Conservation (phyloP, 108 stramenopile species). For the Cylindrotheca fusiformis region DNA sequence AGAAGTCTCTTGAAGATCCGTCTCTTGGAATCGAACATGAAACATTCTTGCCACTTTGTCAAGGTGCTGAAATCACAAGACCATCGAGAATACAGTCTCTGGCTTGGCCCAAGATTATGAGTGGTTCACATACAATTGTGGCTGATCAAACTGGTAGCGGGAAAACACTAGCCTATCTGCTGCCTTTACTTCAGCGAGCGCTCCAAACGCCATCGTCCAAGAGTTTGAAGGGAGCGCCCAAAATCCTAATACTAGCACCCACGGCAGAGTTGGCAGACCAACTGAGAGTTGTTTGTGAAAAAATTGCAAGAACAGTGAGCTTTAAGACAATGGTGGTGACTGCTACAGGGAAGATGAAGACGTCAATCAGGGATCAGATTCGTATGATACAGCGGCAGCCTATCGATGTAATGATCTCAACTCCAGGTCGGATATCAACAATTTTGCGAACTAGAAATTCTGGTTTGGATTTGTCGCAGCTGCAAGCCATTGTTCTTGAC, state of each 20-base stretch:
- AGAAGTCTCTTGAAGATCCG: slow-evolving; percentile 63
- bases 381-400: slow-evolving; percentile 59
- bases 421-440: slow-evolving; percentile 87
- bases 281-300: slow-evolving; percentile 57
- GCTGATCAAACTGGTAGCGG: slow-evolving; percentile 96
- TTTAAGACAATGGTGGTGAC: slow-evolving; percentile 68
- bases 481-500: slow-evolving; percentile 81
- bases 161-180: slow-evolving; percentile 86
- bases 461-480: slow-evolving; percentile 54
- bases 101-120: slow-evolving; percentile 68
- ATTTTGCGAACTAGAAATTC: slow-evolving; percentile 78
- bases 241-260: slow-evolving; percentile 76
- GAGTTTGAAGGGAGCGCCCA: slow-evolving; percentile 46
- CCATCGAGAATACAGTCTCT: slow-evolving; percentile 81
- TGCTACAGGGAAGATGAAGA: slow-evolving; percentile 56
- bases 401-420: slow-evolving; percentile 86
- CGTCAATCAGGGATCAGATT: slow-evolving; percentile 83
- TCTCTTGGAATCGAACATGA: slow-evolving; percentile 34
- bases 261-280: slow-evolving; percentile 94
- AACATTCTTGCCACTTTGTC: slow-evolving; percentile 52
- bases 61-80: slow-evolving; percentile 48
- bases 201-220: slow-evolving; percentile 18
- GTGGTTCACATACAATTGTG: slow-evolving; percentile 72
- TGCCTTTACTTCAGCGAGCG: slow-evolving; percentile 68
- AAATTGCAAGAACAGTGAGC: slow-evolving; percentile 31